Conservation (phyloP, 31 red algal species). For the Asparagopsis taxiformis region DNA sequence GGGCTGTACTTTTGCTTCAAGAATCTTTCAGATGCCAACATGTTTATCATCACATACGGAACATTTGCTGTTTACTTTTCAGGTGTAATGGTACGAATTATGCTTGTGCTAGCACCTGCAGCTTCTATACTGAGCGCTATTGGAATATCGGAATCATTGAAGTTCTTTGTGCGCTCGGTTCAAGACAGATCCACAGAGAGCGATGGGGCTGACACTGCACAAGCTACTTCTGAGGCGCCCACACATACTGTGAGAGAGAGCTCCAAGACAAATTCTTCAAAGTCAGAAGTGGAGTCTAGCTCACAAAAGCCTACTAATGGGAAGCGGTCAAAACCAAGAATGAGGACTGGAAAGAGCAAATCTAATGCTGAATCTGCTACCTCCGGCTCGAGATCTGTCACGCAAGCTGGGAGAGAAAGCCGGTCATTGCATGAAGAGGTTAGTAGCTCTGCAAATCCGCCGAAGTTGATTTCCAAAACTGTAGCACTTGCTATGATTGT, state of each 20-base stretch:
- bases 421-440: no score
- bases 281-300: background rate
- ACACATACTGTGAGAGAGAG: no score
- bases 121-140: slow-evolving; percentile 83
- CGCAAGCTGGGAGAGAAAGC: no score
- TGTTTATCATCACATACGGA: slow-evolving; percentile 82
- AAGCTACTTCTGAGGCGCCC: no score
- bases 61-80: slow-evolving; percentile 95
- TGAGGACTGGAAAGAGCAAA: slow-evolving; percentile 9
- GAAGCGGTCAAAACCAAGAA: slow-evolving; percentile 23
- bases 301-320: background rate
- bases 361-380: no score
- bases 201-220: no score
- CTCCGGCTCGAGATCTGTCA: no score
- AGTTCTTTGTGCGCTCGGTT: slow-evolving; percentile 59
- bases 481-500: slow-evolving; percentile 57
- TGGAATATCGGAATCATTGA: slow-evolving; percentile 66
- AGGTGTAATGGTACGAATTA: slow-evolving; percentile 91
- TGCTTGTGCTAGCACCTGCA: slow-evolving; percentile 94
- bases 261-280: background rate
- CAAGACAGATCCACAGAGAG: no score
- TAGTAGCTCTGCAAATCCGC: no score
- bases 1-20: slow-evolving; percentile 96
- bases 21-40: slow-evolving; percentile 64
- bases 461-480: slow-evolving; percentile 30